Base-by-base conservation (phyloP, 2,329 filamentous ascomycete genomes). In the Paraphoma sp. region DNA sequence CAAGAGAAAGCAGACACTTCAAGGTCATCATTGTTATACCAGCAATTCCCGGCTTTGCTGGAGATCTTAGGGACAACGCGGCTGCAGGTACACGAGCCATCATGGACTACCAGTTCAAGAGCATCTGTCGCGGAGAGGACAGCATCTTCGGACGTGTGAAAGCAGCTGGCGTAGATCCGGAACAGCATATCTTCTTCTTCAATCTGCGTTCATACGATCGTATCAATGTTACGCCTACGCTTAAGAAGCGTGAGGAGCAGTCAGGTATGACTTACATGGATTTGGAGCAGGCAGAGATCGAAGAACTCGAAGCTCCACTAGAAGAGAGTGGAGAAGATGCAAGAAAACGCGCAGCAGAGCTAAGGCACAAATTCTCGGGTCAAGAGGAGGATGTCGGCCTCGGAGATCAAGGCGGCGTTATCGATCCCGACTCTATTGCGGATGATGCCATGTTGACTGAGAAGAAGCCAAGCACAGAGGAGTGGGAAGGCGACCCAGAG, bases 61-160 rank as follows among this genome's bases (percentile, higher is more conserved):
- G 94, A 45, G 94, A 98, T 71, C 82, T 99, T 30, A 83, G 93
- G 54, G 87, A 93, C 11, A 88, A 91, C 66, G 92, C 90, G 17
- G 94, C 94, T 0, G 86, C 87, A 1, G 94, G 94, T 9, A 98
- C 94, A 0, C 66, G 78, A 47, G 94, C 93, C 10, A 99, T 98
- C 69, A 98, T 99, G 92, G 93, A 98, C 74, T 98, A 97, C 71
- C 95, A 98, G 74, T 99, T 95, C 82, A 96, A 96, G 78, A 96
- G 92, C 0, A 96, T 99, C 63, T 92, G 90, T 70, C 89, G 95
- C 44, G 95, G 95, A 6, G 89, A 96, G 62, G 83, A 98, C 72
- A 97, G 92, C 4, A 98, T 99, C 50, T 95, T 90, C 67, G 92
- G 86, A 40, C 89, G 90, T 71, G 87, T 97, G 56, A 82, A 83